Evolutionary conservation across 805 yeast species (phyloP).

Genomic region (Blastobotrys americana): DNA sequence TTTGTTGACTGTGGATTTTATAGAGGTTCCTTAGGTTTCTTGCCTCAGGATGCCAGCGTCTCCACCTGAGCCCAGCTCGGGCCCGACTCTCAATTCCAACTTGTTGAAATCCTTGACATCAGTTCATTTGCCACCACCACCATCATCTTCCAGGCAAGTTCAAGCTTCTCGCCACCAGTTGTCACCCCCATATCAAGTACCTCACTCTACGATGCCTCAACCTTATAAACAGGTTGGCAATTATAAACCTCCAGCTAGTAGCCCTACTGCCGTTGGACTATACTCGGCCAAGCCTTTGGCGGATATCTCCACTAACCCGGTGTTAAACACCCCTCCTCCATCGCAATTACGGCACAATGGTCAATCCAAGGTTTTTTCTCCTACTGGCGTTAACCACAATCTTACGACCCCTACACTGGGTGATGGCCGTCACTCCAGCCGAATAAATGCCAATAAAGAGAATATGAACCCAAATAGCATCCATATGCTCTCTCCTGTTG

Average conservation of each 20-base stretch:
- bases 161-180: conserved; percentile 1
- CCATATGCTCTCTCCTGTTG: conserved; percentile 16
- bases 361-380: conserved; percentile 1
- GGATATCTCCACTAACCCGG: conserved; percentile 13
- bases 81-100: conserved; percentile 13
- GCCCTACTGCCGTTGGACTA: neutral
- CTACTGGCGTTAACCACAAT: neutral
- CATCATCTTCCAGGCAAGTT: conserved; percentile 19
- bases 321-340: conserved; percentile 20
- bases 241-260: neutral
- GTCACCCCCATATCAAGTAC: neutral
- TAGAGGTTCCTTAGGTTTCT: too few species aligned
- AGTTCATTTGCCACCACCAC: conserved; percentile 38
- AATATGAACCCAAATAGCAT: conserved; percentile 1
- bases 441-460: conserved; percentile 5
- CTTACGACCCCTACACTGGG: neutral
- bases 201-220: neutral
- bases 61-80: neutral
- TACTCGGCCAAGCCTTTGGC: conserved; percentile 4
- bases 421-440: neutral
- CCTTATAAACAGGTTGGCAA: neutral
- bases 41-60: neutral
- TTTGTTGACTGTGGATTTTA: too few species aligned
- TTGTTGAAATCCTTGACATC: conserved; percentile 34
- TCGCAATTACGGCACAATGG: conserved; percentile 12